Evolutionary conservation across 371 early-diverging fungal species (phyloP), one percentile per base, ranked within the genome.

Genomic region (Actinomortierella wolfii): DNA sequence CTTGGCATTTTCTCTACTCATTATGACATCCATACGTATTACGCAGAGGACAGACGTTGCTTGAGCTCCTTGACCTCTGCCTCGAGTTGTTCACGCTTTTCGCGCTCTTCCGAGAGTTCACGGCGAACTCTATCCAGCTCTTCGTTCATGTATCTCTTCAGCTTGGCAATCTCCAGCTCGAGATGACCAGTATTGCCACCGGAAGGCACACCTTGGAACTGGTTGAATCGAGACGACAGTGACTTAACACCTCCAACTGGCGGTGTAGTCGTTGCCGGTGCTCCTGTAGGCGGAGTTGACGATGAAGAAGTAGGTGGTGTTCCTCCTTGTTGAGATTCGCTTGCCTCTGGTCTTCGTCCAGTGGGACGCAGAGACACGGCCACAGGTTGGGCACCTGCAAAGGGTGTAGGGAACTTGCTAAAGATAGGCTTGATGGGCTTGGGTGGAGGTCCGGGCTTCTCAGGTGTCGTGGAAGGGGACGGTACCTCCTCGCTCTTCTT

Each of bases 401-500:
- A 84, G 2, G 86, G 86, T 3, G 86, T 86, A 28, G 86, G 84
- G 68, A 84, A 86, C 60, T 86, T 86, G 42, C 79, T 78, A 70
- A 86, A 86, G 43, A 86, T 83, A n/a, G 86, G 86, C 48, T 86
- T 86, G 26, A 83, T 61, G 0, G 86, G 86, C 60, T 86, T 86
- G 25, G 83, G 78, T 21, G 86, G 86, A 8, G 81, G 73, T 17
- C 64, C 66, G 11, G 70, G 50, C 42, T 59, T 76, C 42, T 76
- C 65, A 14, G 54, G 51, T n/a, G 34, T 45, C 56, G 56, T 67
- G 15, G 59, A 29, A 17, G 65, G 59, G 39, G 59, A 47, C 67
- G 61, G 61, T 0, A 41, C 43, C 11, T 59, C 57, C 24, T 66
- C 71, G 25, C 61, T 54, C 52, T 65, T 61, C 60, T 46, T 65